Conservation (phyloP, 164 flowering plant genomes). For the Aristolochia californica region DNA sequence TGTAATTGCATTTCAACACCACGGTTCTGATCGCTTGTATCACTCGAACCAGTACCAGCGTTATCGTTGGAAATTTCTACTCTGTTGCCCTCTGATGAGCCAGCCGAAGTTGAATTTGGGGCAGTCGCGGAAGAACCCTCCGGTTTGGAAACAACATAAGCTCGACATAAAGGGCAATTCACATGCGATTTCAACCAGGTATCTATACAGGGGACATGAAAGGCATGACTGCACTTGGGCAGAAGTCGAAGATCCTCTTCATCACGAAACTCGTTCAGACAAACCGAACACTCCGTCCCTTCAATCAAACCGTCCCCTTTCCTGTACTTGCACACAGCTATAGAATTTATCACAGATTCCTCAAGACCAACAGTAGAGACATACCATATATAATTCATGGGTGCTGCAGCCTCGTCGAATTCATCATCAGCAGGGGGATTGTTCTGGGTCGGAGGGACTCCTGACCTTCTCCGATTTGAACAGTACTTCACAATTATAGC, state of each 20-base stretch:
- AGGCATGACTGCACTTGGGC: constrained; percentile 72
- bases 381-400: constrained; percentile 39
- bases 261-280: constrained; percentile 48
- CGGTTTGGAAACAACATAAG: constrained; percentile 20
- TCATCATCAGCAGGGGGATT: constrained; percentile 8
- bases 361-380: constrained; percentile 43
- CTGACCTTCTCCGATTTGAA: constrained; percentile 16
- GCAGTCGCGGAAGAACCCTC: neutral
- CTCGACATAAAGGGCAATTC: constrained; percentile 63
- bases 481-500: constrained; percentile 22
- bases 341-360: constrained; percentile 55
- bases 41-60: neutral
- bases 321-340: constrained; percentile 53
- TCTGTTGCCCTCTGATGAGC: too few species aligned
- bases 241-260: constrained; percentile 44
- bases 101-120: neutral
- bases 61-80: neutral
- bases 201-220: constrained; percentile 59
- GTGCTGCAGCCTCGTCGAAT: constrained; percentile 16
- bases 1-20: constrained; percentile 11
- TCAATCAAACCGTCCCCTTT: constrained; percentile 57
- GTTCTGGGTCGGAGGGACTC: constrained; percentile 12
- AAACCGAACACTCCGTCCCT: constrained; percentile 60
- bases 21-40: neutral
- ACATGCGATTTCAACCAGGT: constrained; percentile 63